Evolutionary conservation across 768 basidiomycete genomes (phyloP), one percentile per base, ranked within the genome.

Genomic region (Termitomyces sp.): DNA sequence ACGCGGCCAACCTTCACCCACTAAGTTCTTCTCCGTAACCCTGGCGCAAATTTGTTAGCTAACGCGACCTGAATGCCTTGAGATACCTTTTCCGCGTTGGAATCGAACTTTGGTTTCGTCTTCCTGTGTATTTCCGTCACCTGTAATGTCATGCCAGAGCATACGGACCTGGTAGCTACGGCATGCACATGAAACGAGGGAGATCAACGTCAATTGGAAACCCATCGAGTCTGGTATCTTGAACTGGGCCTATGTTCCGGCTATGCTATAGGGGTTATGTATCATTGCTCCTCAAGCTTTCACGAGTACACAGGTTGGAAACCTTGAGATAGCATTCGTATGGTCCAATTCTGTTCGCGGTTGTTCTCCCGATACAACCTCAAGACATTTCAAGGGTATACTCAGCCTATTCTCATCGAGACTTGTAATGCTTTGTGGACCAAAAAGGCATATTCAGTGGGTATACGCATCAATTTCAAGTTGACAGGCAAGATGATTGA

Each of bases 1-100:
- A 38, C 38, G 6, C 38, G 18, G 16, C 38, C 36, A 35, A 12
- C 8, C 9, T 33, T 6, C 28, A n/a, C 26, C 36, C 83, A 84
- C 18, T 84, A 42, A 4, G 20, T 9, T 42, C n/a, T 10, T 20
- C n/a, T 42, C n/a, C 9, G 18, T 40, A 40, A 42, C 8, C 8
- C 45, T 46, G 26, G 45, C 16, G 26, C 16, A 2, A 18, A 26
- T 4, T 2, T 14, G 44, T 0, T 24, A 24, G 14, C 30, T 7
- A 30, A 30, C 6, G 30, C 22, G 43, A 13, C 22, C 45, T 28
- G 1, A 28, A 46, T 16, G 3, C 14, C 24, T 22, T 26, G 26
- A 1, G 10, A 26, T 6, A 6, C 12, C 7, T 46, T 46, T 46
- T 24, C 12, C 14, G 16, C 24, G 3, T 28, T 18, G 8, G 16